phyloP scores from a whole-genome alignment of 2,329 filamentous ascomycete genomes.

The Tolypocladium cylindrosporum region DNA sequence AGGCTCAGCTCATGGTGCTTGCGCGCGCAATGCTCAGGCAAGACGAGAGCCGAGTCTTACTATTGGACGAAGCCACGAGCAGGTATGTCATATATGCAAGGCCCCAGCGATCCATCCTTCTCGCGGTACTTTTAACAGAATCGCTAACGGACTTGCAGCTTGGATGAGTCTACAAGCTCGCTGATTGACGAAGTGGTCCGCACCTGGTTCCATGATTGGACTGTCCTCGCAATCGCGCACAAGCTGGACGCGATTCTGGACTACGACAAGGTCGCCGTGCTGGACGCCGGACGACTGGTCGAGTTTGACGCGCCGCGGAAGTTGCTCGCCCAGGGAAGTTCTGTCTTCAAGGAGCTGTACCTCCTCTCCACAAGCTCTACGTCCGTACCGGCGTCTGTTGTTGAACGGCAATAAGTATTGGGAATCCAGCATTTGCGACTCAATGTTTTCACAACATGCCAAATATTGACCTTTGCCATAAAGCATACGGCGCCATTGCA shows the following conservation, averaged over 20 bases:
- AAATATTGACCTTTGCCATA: too few species aligned
- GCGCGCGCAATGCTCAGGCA: conserved; percentile 35
- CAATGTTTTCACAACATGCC: too few species aligned
- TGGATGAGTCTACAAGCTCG: conserved; percentile 8
- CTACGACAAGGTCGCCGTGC: conserved; percentile 39
- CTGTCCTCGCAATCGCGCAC: conserved; percentile 28
- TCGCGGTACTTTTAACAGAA: not conserved
- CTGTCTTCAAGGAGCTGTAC: conserved; percentile 3
- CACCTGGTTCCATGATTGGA: conserved; percentile 24
- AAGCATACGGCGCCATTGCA: too few species aligned
- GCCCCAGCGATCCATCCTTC: too few species aligned
- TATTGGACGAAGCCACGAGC: conserved; percentile 32
- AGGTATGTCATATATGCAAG: conserved; percentile 9
- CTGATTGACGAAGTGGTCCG: conserved; percentile 7
- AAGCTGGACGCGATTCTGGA: conserved; percentile 28
- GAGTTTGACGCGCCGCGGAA: conserved; percentile 20
- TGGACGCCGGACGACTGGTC: conserved; percentile 36
- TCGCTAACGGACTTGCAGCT: conserved; percentile 1
- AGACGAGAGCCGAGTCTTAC: conserved; percentile 24
- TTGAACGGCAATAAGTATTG: not conserved
- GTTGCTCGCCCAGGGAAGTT: not conserved
- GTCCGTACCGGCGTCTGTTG: not conserved
- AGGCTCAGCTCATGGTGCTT: conserved; percentile 40
- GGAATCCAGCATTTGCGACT: too few species aligned
- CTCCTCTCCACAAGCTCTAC: conserved; percentile 1